phyloP scores from a whole-genome alignment of 2,329 filamentous ascomycete genomes.

The Metarhizium guizhouense region DNA sequence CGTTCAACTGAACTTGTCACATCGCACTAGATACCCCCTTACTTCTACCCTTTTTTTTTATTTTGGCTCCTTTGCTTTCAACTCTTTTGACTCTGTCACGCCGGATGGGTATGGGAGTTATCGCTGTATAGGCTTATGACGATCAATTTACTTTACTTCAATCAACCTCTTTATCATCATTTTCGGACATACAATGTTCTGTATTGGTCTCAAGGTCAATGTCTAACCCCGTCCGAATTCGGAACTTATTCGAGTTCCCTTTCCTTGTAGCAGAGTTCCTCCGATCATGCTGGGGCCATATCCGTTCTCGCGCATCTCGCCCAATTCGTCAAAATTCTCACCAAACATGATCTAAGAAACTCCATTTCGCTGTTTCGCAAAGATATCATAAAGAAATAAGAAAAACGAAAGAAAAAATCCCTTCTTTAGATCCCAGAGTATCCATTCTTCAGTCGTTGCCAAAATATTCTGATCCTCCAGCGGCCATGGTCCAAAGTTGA shows the following conservation, averaged over 20 bases:
- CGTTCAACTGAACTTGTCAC: neutral
- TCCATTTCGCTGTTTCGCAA: neutral
- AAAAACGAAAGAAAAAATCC: neutral
- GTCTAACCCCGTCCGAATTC: neutral
- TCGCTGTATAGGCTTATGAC: neutral
- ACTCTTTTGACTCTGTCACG: neutral
- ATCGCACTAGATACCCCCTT: constrained; percentile 2
- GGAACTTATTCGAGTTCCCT: neutral
- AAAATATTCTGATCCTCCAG: neutral
- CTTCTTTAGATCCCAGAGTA: neutral
- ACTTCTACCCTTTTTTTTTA: neutral
- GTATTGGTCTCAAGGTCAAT: neutral
- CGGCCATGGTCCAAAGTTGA: neutral
- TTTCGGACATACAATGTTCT: neutral
- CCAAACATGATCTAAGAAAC: neutral
- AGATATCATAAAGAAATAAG: neutral
- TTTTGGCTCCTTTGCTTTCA: neutral
- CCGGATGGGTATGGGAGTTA: neutral
- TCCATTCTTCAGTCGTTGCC: neutral
- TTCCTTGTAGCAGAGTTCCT: neutral
- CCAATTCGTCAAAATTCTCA: neutral
- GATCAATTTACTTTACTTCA: neutral
- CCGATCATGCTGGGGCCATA: neutral
- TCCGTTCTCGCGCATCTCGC: neutral
- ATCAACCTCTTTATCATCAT: neutral